A percentile compares a stretch with the other conserved stretches of the same genome.
Conservation (phyloP, 495 filamentous ascomycete species). For the Aspergillus biplanus region DNA sequence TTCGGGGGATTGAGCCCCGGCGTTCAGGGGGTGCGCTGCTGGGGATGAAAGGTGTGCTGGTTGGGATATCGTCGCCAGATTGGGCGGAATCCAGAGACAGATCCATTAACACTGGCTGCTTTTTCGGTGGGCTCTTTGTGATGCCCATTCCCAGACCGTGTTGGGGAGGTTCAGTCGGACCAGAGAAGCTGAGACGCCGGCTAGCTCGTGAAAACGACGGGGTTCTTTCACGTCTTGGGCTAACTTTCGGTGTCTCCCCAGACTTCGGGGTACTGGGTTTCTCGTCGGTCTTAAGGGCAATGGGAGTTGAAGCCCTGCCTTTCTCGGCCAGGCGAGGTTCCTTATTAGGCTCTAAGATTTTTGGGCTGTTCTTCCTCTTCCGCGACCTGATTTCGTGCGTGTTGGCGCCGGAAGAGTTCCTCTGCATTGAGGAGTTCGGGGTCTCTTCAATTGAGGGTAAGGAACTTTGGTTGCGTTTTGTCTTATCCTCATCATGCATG, state of each 20-base stretch:
- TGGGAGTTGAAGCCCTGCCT: slow-evolving; percentile 3
- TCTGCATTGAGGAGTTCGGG: not conserved
- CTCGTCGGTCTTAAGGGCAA: not conserved
- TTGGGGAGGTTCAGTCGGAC: slow-evolving; percentile 14
- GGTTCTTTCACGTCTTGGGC: slow-evolving; percentile 21
- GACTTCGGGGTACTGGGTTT: not conserved
- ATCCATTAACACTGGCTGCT: slow-evolving; percentile 9
- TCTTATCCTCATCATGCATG: slow-evolving; percentile 5
- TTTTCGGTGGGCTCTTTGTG: slow-evolving; percentile 32
- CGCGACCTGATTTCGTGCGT: slow-evolving; percentile 12
- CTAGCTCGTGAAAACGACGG: slow-evolving; percentile 32
- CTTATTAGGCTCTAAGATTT: slow-evolving; percentile 29
- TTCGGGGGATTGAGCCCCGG: slow-evolving; percentile 14
- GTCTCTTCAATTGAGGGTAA: not conserved
- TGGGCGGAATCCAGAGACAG: slow-evolving; percentile 18
- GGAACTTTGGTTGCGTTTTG: slow-evolving; percentile 1
- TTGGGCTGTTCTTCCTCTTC: slow-evolving; percentile 35
- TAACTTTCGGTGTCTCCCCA: slow-evolving; percentile 14
- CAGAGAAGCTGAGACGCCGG: slow-evolving; percentile 26
- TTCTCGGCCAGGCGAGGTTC: slow-evolving; percentile 31
- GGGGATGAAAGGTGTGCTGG: slow-evolving; percentile 13
- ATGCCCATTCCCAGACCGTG: slow-evolving; percentile 38
- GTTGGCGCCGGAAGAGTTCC: not conserved
- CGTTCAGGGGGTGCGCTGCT: slow-evolving; percentile 13
- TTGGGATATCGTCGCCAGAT: slow-evolving; percentile 8